A percentile compares a stretch with the other conserved stretches of the same genome.
Evolutionary conservation across 768 basidiomycete species (phyloP).

Genomic region (Tylopilus rubrobrunneus): DNA sequence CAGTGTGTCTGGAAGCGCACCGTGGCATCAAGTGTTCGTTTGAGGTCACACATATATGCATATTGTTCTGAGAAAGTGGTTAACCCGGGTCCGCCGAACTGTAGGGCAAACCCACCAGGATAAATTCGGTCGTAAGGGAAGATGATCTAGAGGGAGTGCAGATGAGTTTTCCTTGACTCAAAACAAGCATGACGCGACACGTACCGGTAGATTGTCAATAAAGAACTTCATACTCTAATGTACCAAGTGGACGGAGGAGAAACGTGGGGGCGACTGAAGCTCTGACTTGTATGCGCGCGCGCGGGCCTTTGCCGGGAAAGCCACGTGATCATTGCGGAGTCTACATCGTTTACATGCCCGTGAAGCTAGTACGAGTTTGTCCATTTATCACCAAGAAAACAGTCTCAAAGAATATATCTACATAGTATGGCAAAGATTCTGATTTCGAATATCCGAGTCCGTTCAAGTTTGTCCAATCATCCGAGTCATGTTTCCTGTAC

Average conservation of each 20-base stretch:
- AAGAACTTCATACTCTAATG: conserved; percentile 64
- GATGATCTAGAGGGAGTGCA: conserved; percentile 52
- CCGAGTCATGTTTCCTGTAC: neutral
- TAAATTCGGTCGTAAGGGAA: conserved; percentile 96
- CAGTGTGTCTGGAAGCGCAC: conserved; percentile 39
- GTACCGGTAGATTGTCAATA: conserved; percentile 76
- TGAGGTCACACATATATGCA: conserved; percentile 99
- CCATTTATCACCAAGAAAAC: neutral
- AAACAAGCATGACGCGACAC: conserved; percentile 20
- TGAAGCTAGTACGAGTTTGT: too few species aligned
- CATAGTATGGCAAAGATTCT: neutral
- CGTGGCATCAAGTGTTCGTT: conserved; percentile 91
- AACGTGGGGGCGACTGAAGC: neutral
- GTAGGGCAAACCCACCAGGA: conserved; percentile 57
- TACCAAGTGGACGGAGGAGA: neutral
- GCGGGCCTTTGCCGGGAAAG: too few species aligned
- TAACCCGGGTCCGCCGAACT: conserved; percentile 1
- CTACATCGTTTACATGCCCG: too few species aligned
- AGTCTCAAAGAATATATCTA: neutral
- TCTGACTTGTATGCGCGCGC: neutral
- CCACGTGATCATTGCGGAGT: conserved; percentile 16
- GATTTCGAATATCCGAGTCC: neutral
- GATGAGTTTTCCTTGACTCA: neutral
- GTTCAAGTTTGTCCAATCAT: neutral
- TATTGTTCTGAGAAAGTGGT: conserved; percentile 74